These are phyloP conservation scores for Sporisorium graminicola DNA, from an alignment of 1,284 basidiomycete species.

Conservation along the genomic window DNA sequence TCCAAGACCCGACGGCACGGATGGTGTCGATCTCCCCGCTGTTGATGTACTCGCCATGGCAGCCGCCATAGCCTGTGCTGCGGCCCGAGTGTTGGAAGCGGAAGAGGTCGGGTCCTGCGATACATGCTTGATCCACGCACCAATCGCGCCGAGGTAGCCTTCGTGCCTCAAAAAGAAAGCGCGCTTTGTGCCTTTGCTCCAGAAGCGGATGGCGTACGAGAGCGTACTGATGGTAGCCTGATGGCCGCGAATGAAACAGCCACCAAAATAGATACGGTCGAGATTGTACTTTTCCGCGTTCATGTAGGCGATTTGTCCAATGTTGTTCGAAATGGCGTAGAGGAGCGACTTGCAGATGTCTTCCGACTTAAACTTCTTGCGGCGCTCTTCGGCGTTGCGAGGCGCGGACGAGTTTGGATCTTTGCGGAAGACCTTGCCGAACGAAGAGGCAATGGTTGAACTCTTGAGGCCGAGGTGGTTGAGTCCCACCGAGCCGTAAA, in stretches of 20 bases:
- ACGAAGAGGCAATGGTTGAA: slow-evolving; percentile 96
- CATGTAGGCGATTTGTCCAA: slow-evolving; percentile 99
- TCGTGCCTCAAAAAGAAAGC: slow-evolving; percentile 97
- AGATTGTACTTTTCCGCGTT: slow-evolving; percentile 99
- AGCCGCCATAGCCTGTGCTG: slow-evolving; percentile 33
- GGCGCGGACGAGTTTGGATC: slow-evolving; percentile 44
- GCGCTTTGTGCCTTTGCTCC: slow-evolving; percentile 97
- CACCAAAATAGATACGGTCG: slow-evolving; percentile 98
- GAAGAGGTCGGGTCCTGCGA: slow-evolving; percentile 37
- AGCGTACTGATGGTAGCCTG: slow-evolving; percentile 96
- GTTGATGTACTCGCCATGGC: slow-evolving; percentile 13
- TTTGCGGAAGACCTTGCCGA: slow-evolving; percentile 98
- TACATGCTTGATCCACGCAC: slow-evolving; percentile 68
- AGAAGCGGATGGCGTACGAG: slow-evolving; percentile 99
- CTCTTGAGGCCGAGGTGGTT: slow-evolving; percentile 83
- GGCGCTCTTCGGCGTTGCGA: slow-evolving; percentile 66
- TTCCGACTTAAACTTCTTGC: slow-evolving; percentile 84
- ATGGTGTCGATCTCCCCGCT: slow-evolving; percentile 27
- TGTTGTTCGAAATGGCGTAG: slow-evolving; percentile 98
- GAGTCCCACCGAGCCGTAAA: slow-evolving; percentile 85
- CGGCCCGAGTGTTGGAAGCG: slow-evolving; percentile 14
- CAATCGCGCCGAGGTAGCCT: slow-evolving; percentile 86
- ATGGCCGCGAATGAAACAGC: slow-evolving; percentile 98
- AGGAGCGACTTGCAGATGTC: slow-evolving; percentile 90
- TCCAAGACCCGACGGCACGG: slow-evolving; percentile 34